A percentile compares a stretch with the other conserved stretches of the same genome.
Conservation (phyloP, 306 rosid species). For the Cicer cuneatum region DNA sequence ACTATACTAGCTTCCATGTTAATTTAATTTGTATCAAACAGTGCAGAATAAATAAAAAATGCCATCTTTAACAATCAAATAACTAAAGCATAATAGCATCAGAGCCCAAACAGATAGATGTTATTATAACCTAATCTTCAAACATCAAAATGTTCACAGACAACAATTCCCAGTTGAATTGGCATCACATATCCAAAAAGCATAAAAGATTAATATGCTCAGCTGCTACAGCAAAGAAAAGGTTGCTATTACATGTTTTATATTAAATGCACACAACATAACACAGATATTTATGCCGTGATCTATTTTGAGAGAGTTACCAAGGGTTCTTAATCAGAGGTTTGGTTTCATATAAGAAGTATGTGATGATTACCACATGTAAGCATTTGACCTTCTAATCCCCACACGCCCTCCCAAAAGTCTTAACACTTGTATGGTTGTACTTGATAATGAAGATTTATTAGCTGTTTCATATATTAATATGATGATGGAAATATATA, state of each 20-base stretch:
- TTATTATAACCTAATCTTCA: slow-evolving; percentile 1
- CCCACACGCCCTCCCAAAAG: slow-evolving; percentile 28
- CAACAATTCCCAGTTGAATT: slow-evolving; percentile 3
- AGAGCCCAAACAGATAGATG: slow-evolving; percentile 21
- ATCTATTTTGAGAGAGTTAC: slow-evolving; percentile 21
- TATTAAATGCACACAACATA: slow-evolving; percentile 9
- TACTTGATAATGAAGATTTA: slow-evolving; percentile 18
- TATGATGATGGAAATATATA: slow-evolving; percentile 37
- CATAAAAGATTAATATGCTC: slow-evolving; percentile 2
- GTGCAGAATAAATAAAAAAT: slow-evolving; percentile 7
- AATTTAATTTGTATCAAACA: slow-evolving; percentile 25
- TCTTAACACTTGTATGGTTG: slow-evolving; percentile 11
- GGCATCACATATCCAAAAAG: slow-evolving; percentile 29
- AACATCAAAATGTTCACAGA: slow-evolving; percentile 18
- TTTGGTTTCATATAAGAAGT: slow-evolving; percentile 15
- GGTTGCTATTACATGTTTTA: slow-evolving; percentile 2
- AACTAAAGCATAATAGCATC: slow-evolving; percentile 28
- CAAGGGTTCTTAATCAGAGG: slow-evolving; percentile 17
- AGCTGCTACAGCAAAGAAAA: slow-evolving; percentile 5
- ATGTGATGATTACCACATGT: slow-evolving; percentile 30
- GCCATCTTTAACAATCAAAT: slow-evolving; percentile 28
- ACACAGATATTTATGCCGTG: neutral
- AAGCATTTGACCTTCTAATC: slow-evolving; percentile 7
- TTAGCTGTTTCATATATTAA: slow-evolving; percentile 31
- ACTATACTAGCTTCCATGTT: slow-evolving; percentile 34